These are phyloP conservation scores for Dothideomycetes sp. DNA, from an alignment of 2,329 filamentous ascomycete species.

Conservation along the genomic window DNA sequence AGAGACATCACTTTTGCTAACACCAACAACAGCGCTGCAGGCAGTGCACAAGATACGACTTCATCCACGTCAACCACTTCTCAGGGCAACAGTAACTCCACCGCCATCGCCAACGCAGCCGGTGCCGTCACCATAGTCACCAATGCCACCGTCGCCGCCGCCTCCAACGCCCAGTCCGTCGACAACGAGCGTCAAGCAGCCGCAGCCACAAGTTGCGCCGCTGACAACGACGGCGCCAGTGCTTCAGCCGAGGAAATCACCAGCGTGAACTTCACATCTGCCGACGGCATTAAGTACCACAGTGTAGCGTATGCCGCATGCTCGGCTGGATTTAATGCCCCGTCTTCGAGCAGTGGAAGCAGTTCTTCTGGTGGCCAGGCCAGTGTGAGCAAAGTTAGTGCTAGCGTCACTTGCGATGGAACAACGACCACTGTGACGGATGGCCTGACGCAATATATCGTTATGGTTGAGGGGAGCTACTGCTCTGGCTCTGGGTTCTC, in stretches of 20 bases:
- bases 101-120: conserved; percentile 2
- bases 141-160: conserved; percentile 5
- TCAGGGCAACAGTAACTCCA: conserved; percentile 1
- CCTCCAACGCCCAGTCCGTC: conserved; percentile 1
- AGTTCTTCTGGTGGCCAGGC: conserved; percentile 5
- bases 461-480: background rate
- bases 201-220: conserved; percentile 5
- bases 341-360: background rate
- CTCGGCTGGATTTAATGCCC: background rate
- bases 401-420: conserved; percentile 1
- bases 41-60: background rate
- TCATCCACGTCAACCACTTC: background rate
- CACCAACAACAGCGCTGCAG: background rate
- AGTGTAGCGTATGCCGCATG: conserved; percentile 2
- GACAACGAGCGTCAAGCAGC: conserved; percentile 1
- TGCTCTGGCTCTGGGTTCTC: background rate
- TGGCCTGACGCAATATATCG: background rate
- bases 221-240: background rate
- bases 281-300: background rate
- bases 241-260: conserved; percentile 5
- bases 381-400: background rate
- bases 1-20: background rate
- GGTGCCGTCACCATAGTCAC: background rate
- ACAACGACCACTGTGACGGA: background rate
- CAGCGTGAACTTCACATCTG: background rate